A percentile compares a stretch with the other conserved stretches of the same genome.
These are phyloP conservation scores for Datura wrightii DNA, from an alignment of 257 asterid species.

Conservation along the genomic window DNA sequence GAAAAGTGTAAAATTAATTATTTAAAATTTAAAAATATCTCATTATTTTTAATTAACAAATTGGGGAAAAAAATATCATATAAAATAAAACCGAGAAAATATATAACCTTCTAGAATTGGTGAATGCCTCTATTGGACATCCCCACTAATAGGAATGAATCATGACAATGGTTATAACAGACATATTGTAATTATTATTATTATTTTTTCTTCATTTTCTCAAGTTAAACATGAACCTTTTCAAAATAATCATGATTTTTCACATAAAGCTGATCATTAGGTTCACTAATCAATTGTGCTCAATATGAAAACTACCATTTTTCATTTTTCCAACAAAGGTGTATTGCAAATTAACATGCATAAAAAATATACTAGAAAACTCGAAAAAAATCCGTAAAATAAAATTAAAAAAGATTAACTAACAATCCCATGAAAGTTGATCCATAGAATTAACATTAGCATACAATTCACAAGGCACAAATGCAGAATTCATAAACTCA, in stretches of 20 bases:
- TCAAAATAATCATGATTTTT: background rate
- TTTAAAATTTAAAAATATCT: too few relatives aligned
- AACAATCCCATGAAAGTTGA: conserved; percentile 76
- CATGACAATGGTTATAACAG: background rate
- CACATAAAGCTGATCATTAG: background rate
- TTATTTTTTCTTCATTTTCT: background rate
- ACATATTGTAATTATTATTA: background rate
- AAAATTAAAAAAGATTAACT: background rate
- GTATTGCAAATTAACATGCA: background rate
- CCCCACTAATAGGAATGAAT: background rate
- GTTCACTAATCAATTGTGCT: too few relatives aligned
- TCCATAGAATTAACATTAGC: conserved; percentile 52
- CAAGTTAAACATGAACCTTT: conserved; percentile 8
- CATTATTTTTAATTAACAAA: too few relatives aligned
- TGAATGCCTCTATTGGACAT: background rate
- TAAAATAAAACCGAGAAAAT: background rate
- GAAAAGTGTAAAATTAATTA: background rate
- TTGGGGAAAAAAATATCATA: background rate
- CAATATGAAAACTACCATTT: background rate
- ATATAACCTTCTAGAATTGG: background rate
- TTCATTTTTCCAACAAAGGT: background rate
- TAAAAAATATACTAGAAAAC: background rate
- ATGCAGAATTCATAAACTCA: conserved; percentile 61
- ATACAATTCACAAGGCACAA: conserved; percentile 52
- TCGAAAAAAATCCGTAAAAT: background rate